Conservation (phyloP, 768 basidiomycete genomes). For the Termitomyces sp. region DNA sequence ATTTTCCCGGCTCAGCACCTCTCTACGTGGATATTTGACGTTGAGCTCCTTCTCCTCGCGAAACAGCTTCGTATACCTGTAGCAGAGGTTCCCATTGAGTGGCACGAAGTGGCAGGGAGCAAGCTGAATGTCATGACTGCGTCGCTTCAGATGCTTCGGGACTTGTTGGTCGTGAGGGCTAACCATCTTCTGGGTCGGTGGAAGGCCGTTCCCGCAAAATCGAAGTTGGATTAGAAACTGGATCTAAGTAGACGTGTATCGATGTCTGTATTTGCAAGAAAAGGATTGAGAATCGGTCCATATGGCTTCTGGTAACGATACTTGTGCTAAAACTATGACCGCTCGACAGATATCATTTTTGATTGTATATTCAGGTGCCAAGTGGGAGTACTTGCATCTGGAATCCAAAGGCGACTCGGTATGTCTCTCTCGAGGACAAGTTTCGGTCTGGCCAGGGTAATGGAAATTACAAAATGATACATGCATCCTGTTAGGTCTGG, state of each 20-base stretch:
- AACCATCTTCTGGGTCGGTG: constrained; percentile 81
- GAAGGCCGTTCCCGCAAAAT: constrained; percentile 29
- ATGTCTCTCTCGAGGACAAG: too few species aligned
- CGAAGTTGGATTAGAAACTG: constrained; percentile 14
- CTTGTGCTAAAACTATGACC: background rate
- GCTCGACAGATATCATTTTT: too few species aligned
- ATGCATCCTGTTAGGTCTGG: too few species aligned
- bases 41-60: constrained; percentile 84
- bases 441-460: too few species aligned
- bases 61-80: constrained; percentile 76
- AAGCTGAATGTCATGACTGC: constrained; percentile 85
- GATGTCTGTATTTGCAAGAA: background rate
- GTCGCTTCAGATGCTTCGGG: constrained; percentile 84
- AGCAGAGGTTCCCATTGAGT: constrained; percentile 80
- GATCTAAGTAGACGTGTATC: background rate
- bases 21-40: constrained; percentile 94
- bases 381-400: too few species aligned
- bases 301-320: background rate
- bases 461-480: too few species aligned
- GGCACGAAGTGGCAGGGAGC: constrained; percentile 92
- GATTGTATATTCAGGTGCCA: too few species aligned
- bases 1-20: constrained; percentile 88
- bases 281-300: background rate
- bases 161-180: constrained; percentile 75
- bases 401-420: too few species aligned